Evolutionary conservation across 352 stramenopile species (phyloP).

Genomic region (Phytophthora uliginosa): DNA sequence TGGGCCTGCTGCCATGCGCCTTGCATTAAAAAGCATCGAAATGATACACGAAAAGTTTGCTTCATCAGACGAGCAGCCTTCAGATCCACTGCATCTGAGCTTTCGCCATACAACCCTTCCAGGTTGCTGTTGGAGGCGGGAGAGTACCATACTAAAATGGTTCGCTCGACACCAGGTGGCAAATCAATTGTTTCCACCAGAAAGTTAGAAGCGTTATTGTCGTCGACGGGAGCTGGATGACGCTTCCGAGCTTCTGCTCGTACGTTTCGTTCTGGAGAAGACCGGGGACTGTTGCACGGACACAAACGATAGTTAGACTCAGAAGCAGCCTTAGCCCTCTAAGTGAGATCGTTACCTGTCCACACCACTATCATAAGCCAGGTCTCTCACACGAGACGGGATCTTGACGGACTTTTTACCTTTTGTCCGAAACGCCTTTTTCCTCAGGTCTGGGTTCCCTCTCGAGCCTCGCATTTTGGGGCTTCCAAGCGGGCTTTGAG

Average conservation of each 20-base stretch:
- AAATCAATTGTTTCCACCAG: slow-evolving; percentile 90
- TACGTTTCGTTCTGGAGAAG: slow-evolving; percentile 76
- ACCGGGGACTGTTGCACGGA: slow-evolving; percentile 64
- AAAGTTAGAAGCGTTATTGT: slow-evolving; percentile 85
- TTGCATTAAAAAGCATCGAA: slow-evolving; percentile 90
- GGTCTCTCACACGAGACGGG: slow-evolving; percentile 63
- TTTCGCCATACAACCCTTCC: slow-evolving; percentile 51
- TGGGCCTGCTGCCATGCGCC: slow-evolving; percentile 89
- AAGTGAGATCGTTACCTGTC: slow-evolving; percentile 64
- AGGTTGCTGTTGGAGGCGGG: slow-evolving; percentile 53
- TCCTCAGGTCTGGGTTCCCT: slow-evolving; percentile 49
- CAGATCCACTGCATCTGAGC: slow-evolving; percentile 74
- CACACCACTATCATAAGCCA: slow-evolving; percentile 79
- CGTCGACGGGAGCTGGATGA: slow-evolving; percentile 55
- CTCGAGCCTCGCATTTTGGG: slow-evolving; percentile 58
- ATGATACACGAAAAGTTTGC: slow-evolving; percentile 90
- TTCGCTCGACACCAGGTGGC: slow-evolving; percentile 87
- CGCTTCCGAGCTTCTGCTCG: slow-evolving; percentile 59
- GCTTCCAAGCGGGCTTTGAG: slow-evolving; percentile 62
- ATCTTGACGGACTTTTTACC: slow-evolving; percentile 59
- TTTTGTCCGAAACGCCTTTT: slow-evolving; percentile 65
- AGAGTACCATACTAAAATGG: slow-evolving; percentile 92
- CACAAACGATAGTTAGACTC: slow-evolving; percentile 1
- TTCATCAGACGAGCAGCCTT: slow-evolving; percentile 86
- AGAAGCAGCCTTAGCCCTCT: slow-evolving; percentile 1